Evolutionary conservation across 225 moss, liverwort and hornwort species (phyloP), one percentile per base, ranked within the genome.

Genomic region (Marchantia polymorpha): DNA sequence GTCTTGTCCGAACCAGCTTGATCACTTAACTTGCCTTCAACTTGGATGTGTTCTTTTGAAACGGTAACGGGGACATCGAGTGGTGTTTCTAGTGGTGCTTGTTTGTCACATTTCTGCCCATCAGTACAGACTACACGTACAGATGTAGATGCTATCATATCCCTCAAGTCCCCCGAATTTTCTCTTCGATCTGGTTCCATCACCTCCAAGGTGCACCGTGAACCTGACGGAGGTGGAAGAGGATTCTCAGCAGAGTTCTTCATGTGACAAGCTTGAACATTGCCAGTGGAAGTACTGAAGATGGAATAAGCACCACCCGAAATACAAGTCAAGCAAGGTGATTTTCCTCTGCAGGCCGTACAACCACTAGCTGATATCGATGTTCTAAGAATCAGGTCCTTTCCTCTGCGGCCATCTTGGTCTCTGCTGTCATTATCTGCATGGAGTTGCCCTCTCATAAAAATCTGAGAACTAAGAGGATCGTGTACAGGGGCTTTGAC

Each of bases 171-270:
- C 39, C 48, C 64, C 0, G 23, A 58, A 71, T 52, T 79, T n/a
- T 67, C 73, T 65, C 15, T 23, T 51, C 72, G 63, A 9, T n/a
- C 59, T 64, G 19, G 60, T 64, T 59, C 72, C 30, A 20, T 70
- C 59, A n/a, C 56, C 64, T 59, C 78, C 50, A 71, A 73, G 66
- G 31, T 72, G 16, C 52, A 7, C 9, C 22, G 19, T 19, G 68
- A 39, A 54, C 56, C 7, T 71, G 71, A n/a, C n/a, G 10, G 17
- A 12, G 71, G 49, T 13, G n/a, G 46, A 16, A 0, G 12, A 26
- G 74, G 20, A 76, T 16, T 76, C n/a, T 76, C 83, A 20, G 63
- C 61, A 80, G 27, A 64, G 59, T 65, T 64, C 47, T 20, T 11
- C 53, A 70, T n/a, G 26, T 29, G 83, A 76, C 50, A 27, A 54